Conservation (phyloP, 306 rosid genomes). For the Corylus avellana region DNA sequence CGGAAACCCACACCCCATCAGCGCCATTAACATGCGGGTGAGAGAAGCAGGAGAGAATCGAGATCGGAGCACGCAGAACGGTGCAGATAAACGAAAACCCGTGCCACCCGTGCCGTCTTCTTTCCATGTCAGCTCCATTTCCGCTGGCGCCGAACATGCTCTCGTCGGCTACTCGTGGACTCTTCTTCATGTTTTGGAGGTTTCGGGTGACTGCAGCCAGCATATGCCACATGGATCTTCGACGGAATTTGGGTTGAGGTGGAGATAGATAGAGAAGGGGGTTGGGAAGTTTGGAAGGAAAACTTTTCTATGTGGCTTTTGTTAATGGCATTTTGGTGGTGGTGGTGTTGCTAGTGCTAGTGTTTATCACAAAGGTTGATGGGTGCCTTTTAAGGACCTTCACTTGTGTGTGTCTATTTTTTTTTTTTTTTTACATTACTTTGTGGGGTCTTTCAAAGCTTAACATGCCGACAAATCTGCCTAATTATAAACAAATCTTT, state of each 20-base stretch:
- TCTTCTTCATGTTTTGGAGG: constrained; percentile 56
- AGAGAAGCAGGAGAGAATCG: constrained; percentile 72
- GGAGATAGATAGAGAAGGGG: not conserved
- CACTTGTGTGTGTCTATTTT: not conserved
- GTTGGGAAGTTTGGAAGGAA: constrained; percentile 18
- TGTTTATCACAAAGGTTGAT: constrained; percentile 59
- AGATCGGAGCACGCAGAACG: constrained; percentile 65
- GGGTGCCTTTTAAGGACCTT: constrained; percentile 50
- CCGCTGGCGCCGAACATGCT: constrained; percentile 54
- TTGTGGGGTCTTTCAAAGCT: constrained; percentile 41
- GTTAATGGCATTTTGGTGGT: constrained; percentile 50
- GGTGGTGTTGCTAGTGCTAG: constrained; percentile 64
- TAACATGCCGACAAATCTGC: constrained; percentile 61
- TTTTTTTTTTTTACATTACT: not conserved
- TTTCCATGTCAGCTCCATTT: constrained; percentile 33
- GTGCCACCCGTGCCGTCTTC: constrained; percentile 47
- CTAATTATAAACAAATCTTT: constrained; percentile 31
- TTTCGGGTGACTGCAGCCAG: constrained; percentile 48
- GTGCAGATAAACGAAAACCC: constrained; percentile 50
- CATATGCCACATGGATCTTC: constrained; percentile 10
- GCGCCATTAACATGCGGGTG: constrained; percentile 59
- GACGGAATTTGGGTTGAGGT: not conserved
- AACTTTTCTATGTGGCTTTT: constrained; percentile 30
- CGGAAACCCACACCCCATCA: constrained; percentile 74
- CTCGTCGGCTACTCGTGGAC: constrained; percentile 86